Evolutionary conservation across 345 rosid species (phyloP).

Genomic region (Laguncularia racemosa): DNA sequence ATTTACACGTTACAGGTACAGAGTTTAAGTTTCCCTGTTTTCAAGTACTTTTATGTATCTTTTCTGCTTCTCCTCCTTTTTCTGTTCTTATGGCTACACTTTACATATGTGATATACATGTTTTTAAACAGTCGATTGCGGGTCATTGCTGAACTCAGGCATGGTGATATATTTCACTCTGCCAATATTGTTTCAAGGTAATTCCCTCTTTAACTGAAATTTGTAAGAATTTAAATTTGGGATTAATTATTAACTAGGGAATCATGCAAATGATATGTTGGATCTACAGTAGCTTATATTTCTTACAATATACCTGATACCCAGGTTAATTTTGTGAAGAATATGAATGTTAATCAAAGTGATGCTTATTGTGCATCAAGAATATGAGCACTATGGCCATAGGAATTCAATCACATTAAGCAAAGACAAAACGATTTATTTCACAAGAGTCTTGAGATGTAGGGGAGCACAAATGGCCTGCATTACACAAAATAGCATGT

Average conservation of each 20-base stretch:
- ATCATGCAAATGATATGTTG: neutral
- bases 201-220: constrained; percentile 14
- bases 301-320: neutral
- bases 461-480: no score
- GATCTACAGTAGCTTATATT: neutral
- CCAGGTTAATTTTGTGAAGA: neutral
- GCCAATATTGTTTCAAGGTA: constrained; percentile 98
- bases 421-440: no score
- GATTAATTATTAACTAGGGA: no score
- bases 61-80: neutral
- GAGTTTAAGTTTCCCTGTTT: constrained; percentile 6
- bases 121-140: constrained; percentile 65
- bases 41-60: neutral
- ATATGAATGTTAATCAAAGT: neutral
- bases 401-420: no score
- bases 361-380: no score
- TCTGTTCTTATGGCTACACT: neutral
- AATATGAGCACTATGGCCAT: no score
- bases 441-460: no score
- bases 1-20: constrained; percentile 85
- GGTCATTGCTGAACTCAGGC: constrained; percentile 93
- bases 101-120: neutral
- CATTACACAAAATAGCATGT: no score
- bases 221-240: neutral
- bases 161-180: constrained; percentile 93